Evolutionary conservation across 805 yeast genomes (phyloP), one percentile per base, ranked within the genome.

Genomic region (Zygosaccharomyces bisporus): DNA sequence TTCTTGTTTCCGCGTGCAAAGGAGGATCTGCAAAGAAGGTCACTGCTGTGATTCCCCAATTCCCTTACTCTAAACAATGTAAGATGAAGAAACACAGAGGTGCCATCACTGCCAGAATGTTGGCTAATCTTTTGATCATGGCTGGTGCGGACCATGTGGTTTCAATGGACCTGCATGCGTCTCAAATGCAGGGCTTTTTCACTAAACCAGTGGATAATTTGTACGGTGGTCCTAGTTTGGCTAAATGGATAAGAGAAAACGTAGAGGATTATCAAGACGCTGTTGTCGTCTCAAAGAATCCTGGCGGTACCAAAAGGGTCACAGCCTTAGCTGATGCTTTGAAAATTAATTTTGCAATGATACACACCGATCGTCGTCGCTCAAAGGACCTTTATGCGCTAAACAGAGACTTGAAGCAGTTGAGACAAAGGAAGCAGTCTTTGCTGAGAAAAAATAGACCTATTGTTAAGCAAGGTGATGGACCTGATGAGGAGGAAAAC

Each of bases 131-230:
- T 60, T 72, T 93, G 51, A 81, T 89, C 46, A 95, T 93, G 95
- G 98, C 99, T 3, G 99, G 99, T 55, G 99, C 98, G 19, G 98
- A 93, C 68, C 99, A 93, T 67, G 95, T 93, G 46, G 91, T 93
- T 31, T 87, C 96, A 3, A 90, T 93, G 97, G 99, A 93, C 63
- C 72, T 93, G 54, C 82, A 79, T 56, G 99, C 99, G 20, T 82
- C 96, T 27, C 99, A 93, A 69, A 93, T 93, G 99, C 99, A 93
- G 72, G 99, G 99, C 10, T 93, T 93, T 63, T 93, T 93, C 72
- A 78, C 95, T 25, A 90, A 89, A 57, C 99, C 99, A 0, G 99
- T 93, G 20, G 99, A 93, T 67, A 93, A 93, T 66, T 71, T 93
- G 48, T 89, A 88, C 60, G 97, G 97, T 20, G 96, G 95, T 2